Base-by-base conservation (phyloP, 2,329 filamentous ascomycete species). In the Aspergillus sp. region DNA sequence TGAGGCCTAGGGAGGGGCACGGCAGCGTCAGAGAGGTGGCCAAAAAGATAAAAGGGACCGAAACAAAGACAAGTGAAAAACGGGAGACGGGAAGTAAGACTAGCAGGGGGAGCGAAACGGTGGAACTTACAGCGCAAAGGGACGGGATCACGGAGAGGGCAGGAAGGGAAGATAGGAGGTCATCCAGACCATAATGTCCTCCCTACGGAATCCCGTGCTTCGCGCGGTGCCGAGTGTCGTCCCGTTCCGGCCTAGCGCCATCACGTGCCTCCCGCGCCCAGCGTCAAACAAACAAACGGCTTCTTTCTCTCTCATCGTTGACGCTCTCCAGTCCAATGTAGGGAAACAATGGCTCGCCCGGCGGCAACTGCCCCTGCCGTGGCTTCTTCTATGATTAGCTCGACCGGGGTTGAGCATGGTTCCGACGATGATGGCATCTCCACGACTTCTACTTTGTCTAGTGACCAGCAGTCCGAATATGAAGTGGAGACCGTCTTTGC, bases 401-500 rank as follows among this genome's bases (percentile, higher is more conserved):
- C 29, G 45, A 36, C n/a, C 29, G 52, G 49, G 53, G 52, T 49
- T 16, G 65, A 66, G 64, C 26, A 32, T 10, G 54, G 63, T 32
- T 66, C 64, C 4, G 71, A 73, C 51, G 80, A 83, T 32, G 80
- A 85, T 53, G 79, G 74, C 24, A 81, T 88, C 45, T 88, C 86
- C 1, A 59, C 86, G 47, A 84, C 80, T 0, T 89, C 86, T 1
- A 87, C 83, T 1, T 66, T 59, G 2, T 52, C 47, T 14, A 79
- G 75, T 63, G 76, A 81, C 12, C 67, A 75, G 2, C 76, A 80
- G 26, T 73, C 77, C 14, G 81, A 84, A 60, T 88, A 82, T 67
- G 74, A 78, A 2, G 82, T 88, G 6, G 82, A 87, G 49, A 73
- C 75, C 16, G 79, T 89, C 36, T 71, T 86, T 18, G 78, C 79